Base-by-base conservation (phyloP, 768 basidiomycete genomes). In the Leccinum pellstonianum region DNA sequence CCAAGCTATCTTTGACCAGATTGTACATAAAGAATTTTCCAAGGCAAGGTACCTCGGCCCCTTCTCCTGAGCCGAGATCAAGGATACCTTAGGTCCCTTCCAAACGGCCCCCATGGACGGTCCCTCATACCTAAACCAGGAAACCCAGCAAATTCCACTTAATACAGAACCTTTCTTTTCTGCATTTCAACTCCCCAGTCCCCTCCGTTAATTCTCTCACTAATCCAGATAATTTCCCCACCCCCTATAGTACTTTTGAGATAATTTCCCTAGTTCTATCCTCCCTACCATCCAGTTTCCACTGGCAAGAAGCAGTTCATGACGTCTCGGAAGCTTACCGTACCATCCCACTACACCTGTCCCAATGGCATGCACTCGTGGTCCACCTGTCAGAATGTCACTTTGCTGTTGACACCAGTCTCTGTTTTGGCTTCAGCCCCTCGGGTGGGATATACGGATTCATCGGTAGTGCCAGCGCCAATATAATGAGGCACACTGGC, bases 331-430 rank as follows among this genome's bases (percentile, higher is more conserved):
- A 59, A 27, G 62, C 52, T 0, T 62, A 62, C 4, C 17, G 10
- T 0, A 75, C 68, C 0, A 66, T 80, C 0, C 77, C 75, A 0
- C 23, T 76, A 0, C 64, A 68, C 8, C 67, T 56, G 0, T 63
- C 64, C 0, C 78, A 80, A 38, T 81, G 77, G 78, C 76, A 76
- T 52, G 66, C 10, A 0, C 27, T 27, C 0, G 27, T 27, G 7
- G 27, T 27, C 27, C 1, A 1, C 27, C 27, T 27, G 8, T 27
- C 27, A 27, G 27, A 27, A 27, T 27, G 27, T 27, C 27, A 27
- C 7, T 27, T 27, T 27, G 27, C 27, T 1, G 8, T 27, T 1
- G 27, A 27, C 27, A 27, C 27, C 27, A 27, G 27, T 4, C 27
- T 27, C 5, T 41, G 27, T 1, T 41, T 41, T 4, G 15, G 38